These are phyloP conservation scores for Starmerella vaccinii DNA, from an alignment of 805 yeast genomes.

Conservation along the genomic window DNA sequence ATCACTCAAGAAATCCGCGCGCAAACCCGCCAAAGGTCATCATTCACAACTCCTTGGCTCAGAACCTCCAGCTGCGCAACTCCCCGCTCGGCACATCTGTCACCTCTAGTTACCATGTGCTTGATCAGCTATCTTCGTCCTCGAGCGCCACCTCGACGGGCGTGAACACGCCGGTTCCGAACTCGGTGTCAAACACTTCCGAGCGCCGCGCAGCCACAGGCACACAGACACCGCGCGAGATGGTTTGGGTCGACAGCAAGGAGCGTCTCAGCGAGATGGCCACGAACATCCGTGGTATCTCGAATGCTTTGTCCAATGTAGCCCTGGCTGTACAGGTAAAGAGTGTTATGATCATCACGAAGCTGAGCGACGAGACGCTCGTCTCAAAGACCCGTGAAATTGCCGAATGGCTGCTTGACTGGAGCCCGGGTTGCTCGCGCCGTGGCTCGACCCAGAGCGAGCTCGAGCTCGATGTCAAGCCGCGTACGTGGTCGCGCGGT, in stretches of 20 bases:
- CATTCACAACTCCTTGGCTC: conserved; percentile 22
- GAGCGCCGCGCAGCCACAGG: conserved; percentile 14
- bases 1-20: neutral
- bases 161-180: neutral
- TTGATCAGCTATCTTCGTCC: neutral
- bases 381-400: conserved; percentile 20
- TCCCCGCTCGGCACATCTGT: neutral
- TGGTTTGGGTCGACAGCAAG: conserved; percentile 26
- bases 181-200: conserved; percentile 7
- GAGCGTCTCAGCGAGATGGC: conserved; percentile 27
- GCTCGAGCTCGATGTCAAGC: conserved; percentile 10
- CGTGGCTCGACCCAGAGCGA: neutral
- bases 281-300: conserved; percentile 27
- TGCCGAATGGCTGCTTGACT: conserved; percentile 25
- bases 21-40: conserved; percentile 15
- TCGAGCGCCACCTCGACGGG: neutral
- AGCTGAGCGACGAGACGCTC: conserved; percentile 24
- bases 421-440: conserved; percentile 15
- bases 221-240: conserved; percentile 23
- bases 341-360: conserved; percentile 23
- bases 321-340: conserved; percentile 24
- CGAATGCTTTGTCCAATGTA: conserved; percentile 25
- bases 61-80: conserved; percentile 13
- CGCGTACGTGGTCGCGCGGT: conserved; percentile 14
- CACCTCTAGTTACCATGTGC: neutral